Base-by-base conservation (phyloP, 306 rosid species). In the Myrica gale region DNA sequence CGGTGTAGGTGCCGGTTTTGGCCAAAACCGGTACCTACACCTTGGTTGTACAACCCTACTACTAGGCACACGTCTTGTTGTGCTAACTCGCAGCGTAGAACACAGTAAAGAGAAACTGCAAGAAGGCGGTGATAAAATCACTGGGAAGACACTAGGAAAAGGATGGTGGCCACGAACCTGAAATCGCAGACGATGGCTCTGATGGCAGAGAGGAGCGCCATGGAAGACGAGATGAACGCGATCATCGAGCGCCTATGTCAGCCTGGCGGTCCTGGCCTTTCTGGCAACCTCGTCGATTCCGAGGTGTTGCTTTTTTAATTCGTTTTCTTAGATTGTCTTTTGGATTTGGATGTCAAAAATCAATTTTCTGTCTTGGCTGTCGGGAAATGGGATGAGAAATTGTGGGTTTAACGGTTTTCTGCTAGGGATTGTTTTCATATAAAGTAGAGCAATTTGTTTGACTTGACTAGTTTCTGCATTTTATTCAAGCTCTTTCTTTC, bases 181-280 rank as follows among this genome's bases (percentile, higher is more conserved):
- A 95, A 92, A 73, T 89, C 90, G 8, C 97, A 95, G 75, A 87
- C 96, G 1, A 78, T 72, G 72, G 80, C 81, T 65, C 86, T 95
- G 75, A 95, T 92, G 87, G 92, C 89, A 46, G 90, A 87, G 74
- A 89, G 97, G 42, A 82, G 71, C 21, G 76, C 82, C 20, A 17
- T 95, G 62, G 98, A 95, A 81, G 78, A 82, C 11, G 97, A 92
- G 81, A 92, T 95, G 97, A 85, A 92, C 57, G 69, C 87, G 2
- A 88, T 95, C 88, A 89, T 92, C 81, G 74, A 79, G 19, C 89
- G 87, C 71, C 96, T 92, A 63, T 81, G 84, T 74, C 97, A 77
- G 65, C 91, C 93, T 20, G 92, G 96, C 16, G 96, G 85, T 7
- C 97, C 98, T 39, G 97, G 97, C 7, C 90, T 90, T 0, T 90